phyloP scores from a whole-genome alignment of 495 filamentous ascomycete genomes.

The Hypoxylon crocopeplum region DNA sequence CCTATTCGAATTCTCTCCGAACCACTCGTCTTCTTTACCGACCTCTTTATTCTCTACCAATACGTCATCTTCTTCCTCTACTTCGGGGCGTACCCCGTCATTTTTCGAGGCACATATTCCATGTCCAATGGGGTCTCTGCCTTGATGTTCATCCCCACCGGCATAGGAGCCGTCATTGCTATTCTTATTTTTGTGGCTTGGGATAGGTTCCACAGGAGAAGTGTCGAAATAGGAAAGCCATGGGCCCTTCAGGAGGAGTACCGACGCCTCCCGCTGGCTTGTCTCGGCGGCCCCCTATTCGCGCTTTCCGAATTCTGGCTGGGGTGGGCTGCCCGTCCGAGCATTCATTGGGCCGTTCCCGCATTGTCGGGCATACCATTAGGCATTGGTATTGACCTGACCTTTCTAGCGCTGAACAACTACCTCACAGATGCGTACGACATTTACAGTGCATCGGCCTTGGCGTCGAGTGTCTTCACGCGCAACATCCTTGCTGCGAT shows the following conservation, averaged over 20 bases:
- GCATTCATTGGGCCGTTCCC: slow-evolving; percentile 68
- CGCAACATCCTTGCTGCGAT: slow-evolving; percentile 64
- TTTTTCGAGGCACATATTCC: slow-evolving; percentile 56
- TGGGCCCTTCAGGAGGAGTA: slow-evolving; percentile 57
- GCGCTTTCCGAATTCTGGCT: slow-evolving; percentile 70
- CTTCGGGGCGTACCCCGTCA: slow-evolving; percentile 66
- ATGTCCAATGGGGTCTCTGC: slow-evolving; percentile 46
- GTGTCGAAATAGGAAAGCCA: slow-evolving; percentile 43
- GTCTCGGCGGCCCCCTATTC: slow-evolving; percentile 65
- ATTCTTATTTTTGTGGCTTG: slow-evolving; percentile 59
- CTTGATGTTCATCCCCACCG: slow-evolving; percentile 44
- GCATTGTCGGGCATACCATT: slow-evolving; percentile 64
- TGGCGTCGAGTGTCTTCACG: slow-evolving; percentile 64
- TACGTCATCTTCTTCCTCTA: slow-evolving; percentile 77
- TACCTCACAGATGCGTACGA: slow-evolving; percentile 76
- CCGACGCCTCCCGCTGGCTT: slow-evolving; percentile 69
- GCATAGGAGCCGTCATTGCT: slow-evolving; percentile 44
- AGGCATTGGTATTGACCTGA: slow-evolving; percentile 68
- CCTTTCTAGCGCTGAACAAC: slow-evolving; percentile 71
- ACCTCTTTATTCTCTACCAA: slow-evolving; percentile 66
- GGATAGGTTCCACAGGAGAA: slow-evolving; percentile 4
- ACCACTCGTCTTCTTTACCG: slow-evolving; percentile 66
- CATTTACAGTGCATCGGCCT: slow-evolving; percentile 69
- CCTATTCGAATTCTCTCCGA: slow-evolving; percentile 66
- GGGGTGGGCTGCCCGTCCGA: slow-evolving; percentile 64